Evolutionary conservation across 192 early-diverging fungal species (phyloP).

Genomic region (Linnemannia exigua): DNA sequence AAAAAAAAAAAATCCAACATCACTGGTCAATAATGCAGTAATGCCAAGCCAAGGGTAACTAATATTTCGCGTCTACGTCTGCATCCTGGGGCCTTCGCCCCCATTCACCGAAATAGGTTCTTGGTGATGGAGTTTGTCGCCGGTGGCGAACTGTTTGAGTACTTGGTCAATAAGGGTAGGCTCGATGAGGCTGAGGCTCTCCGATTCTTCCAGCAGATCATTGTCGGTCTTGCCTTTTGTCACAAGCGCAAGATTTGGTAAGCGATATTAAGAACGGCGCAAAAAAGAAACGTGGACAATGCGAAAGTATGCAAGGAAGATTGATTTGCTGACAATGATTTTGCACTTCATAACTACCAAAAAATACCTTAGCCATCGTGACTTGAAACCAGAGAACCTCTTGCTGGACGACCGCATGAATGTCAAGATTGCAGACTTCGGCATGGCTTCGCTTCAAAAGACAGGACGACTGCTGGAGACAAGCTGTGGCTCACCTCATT

Average conservation of each 20-base stretch:
- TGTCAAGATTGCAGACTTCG: slow-evolving; percentile 80
- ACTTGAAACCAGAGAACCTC: slow-evolving; percentile 75
- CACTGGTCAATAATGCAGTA: no score
- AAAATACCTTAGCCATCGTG: slow-evolving; percentile 65
- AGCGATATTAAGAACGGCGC: not conserved
- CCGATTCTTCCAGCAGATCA: slow-evolving; percentile 69
- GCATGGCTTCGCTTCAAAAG: slow-evolving; percentile 68
- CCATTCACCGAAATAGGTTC: slow-evolving; percentile 18
- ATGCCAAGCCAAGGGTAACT: no score
- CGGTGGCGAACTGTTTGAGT: slow-evolving; percentile 85
- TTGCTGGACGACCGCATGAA: slow-evolving; percentile 55
- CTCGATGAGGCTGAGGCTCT: slow-evolving; percentile 62
- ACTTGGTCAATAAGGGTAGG: slow-evolving; percentile 66
- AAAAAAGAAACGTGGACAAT: not conserved
- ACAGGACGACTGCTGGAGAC: slow-evolving; percentile 62
- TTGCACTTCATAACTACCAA: not conserved
- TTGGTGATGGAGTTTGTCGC: slow-evolving; percentile 79
- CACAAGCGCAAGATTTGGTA: slow-evolving; percentile 72
- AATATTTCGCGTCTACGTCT: not conserved
- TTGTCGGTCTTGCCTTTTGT: slow-evolving; percentile 71
- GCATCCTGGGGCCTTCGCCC: not conserved
- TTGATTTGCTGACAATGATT: not conserved
- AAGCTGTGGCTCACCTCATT: slow-evolving; percentile 82
- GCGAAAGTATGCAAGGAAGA: not conserved
- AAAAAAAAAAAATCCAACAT: not conserved